These are phyloP conservation scores for Lenwebbia sp. DNA, from an alignment of 345 rosid species.

Conservation along the genomic window DNA sequence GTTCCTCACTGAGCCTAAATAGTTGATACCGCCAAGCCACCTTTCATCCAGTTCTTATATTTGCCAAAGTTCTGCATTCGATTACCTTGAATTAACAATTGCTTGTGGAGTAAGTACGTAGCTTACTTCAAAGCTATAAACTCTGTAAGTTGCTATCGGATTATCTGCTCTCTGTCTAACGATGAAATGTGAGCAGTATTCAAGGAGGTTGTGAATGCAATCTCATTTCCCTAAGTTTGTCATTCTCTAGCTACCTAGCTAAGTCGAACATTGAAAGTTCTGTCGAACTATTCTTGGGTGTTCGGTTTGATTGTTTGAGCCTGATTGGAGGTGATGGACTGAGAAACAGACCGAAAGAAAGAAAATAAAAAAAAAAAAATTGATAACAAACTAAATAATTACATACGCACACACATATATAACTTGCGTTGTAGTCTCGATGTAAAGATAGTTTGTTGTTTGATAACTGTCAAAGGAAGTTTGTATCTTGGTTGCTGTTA, in stretches of 20 bases:
- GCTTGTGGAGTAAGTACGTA: not conserved
- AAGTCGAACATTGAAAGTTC: not conserved
- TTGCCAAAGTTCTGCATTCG: not conserved
- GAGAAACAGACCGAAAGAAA: no score
- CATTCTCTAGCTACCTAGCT: not conserved
- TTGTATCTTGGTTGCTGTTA: no score
- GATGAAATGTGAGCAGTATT: not conserved
- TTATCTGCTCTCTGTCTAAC: not conserved
- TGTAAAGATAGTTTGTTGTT: no score
- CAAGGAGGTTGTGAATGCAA: not conserved
- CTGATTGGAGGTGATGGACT: no score
- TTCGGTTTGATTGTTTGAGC: not conserved
- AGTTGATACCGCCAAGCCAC: not conserved
- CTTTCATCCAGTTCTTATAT: not conserved
- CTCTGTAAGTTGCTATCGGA: not conserved
- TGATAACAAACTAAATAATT: no score
- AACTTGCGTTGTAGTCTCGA: no score
- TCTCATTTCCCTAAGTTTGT: not conserved
- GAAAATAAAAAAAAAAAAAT: no score
- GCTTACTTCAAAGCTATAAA: not conserved
- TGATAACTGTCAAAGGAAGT: no score
- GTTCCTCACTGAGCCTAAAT: not conserved
- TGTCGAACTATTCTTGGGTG: not conserved
- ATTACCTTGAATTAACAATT: not conserved
- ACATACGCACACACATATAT: no score